Conservation (phyloP, 192 early-diverging fungal genomes). For the Dimargaris verticillata region DNA sequence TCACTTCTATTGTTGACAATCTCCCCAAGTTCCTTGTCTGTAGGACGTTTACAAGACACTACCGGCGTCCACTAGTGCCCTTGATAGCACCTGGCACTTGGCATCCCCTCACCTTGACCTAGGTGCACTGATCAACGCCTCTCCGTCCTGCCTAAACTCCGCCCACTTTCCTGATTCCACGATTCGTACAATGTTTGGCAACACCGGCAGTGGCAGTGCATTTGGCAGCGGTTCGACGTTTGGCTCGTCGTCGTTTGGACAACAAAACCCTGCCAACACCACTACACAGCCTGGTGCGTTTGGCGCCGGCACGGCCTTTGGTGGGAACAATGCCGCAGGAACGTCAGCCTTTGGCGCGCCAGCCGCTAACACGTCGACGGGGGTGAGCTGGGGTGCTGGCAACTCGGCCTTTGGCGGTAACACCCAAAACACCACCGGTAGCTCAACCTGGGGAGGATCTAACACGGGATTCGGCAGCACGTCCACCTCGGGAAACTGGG, state of each 20-base stretch:
- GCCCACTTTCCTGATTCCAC: background rate
- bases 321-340: background rate
- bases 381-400: background rate
- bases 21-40: no score
- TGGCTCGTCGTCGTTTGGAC: background rate
- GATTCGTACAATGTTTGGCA: background rate
- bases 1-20: no score
- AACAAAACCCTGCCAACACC: background rate
- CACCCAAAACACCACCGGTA: constrained; percentile 11
- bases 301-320: background rate
- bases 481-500: constrained; percentile 1
- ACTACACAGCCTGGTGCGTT: background rate
- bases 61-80: no score
- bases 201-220: background rate
- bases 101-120: no score
- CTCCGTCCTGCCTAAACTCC: background rate
- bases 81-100: no score
- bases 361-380: background rate
- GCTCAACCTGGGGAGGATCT: constrained; percentile 8
- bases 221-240: constrained; percentile 8
- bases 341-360: background rate
- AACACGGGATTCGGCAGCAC: constrained; percentile 12
- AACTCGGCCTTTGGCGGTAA: background rate
- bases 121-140: no score
- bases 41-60: no score